phyloP scores from a whole-genome alignment of 2,329 filamentous ascomycete genomes.

The Pyricularia pennisetigena region DNA sequence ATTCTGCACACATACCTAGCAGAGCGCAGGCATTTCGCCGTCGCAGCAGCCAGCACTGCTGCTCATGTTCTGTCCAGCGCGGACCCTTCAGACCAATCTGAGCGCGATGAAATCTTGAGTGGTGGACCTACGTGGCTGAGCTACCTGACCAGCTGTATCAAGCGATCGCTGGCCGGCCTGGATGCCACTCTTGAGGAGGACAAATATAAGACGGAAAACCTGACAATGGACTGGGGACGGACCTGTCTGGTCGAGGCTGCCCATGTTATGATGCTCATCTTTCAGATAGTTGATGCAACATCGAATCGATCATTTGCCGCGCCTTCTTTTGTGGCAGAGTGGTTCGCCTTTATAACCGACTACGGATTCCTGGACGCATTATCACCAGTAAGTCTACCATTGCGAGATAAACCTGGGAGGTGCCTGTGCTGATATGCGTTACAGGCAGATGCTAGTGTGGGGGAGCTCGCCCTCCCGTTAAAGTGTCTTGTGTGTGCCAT shows the following conservation, averaged over 20 bases:
- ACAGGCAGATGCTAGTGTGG: constrained; percentile 26
- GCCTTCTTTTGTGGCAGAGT: constrained; percentile 50
- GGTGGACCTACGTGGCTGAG: constrained; percentile 31
- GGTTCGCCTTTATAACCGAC: constrained; percentile 64
- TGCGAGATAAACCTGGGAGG: neutral
- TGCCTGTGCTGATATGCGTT: constrained; percentile 9
- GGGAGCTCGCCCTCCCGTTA: constrained; percentile 49
- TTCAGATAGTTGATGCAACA: constrained; percentile 53
- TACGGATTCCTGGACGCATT: constrained; percentile 62
- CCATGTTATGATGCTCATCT: constrained; percentile 64
- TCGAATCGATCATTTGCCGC: constrained; percentile 44
- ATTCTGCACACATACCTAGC: constrained; percentile 62
- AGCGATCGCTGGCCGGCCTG: constrained; percentile 36
- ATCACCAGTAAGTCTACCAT: constrained; percentile 31
- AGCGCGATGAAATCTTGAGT: constrained; percentile 10
- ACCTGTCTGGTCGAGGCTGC: constrained; percentile 60
- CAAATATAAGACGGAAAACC: constrained; percentile 36
- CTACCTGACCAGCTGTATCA: constrained; percentile 36
- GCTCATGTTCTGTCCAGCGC: neutral
- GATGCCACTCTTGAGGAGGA: constrained; percentile 40
- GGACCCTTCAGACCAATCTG: constrained; percentile 10
- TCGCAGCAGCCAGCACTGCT: constrained; percentile 30
- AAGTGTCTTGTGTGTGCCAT: constrained; percentile 61
- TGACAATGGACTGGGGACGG: constrained; percentile 49
- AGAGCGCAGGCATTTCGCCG: constrained; percentile 60